phyloP scores from a whole-genome alignment of 441 rosid species.

The Manihot esculenta region DNA sequence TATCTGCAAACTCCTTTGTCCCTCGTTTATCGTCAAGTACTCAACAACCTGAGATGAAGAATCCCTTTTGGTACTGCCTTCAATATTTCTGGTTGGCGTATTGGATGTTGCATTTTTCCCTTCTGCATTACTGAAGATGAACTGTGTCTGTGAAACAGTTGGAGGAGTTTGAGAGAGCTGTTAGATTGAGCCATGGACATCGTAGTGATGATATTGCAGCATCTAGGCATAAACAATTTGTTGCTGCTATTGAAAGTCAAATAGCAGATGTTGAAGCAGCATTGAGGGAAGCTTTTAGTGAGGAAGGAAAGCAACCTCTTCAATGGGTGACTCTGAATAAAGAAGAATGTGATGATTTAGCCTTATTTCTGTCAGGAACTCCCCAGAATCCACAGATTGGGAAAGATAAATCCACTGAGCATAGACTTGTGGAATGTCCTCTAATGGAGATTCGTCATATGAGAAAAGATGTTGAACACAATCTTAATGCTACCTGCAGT shows the following conservation, averaged over 20 bases:
- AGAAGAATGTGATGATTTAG: constrained; percentile 83
- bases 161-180: constrained; percentile 89
- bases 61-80: background rate
- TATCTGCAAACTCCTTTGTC: background rate
- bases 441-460: constrained; percentile 24
- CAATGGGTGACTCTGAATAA: constrained; percentile 70
- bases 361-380: constrained; percentile 72
- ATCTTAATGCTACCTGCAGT: constrained; percentile 24
- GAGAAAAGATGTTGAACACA: constrained; percentile 29
- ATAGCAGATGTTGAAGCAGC: constrained; percentile 55
- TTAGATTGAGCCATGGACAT: constrained; percentile 53
- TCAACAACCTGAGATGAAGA: background rate
- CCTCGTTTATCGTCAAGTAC: background rate
- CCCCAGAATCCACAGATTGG: constrained; percentile 32
- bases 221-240: constrained; percentile 69
- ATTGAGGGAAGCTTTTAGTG: constrained; percentile 47
- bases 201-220: constrained; percentile 47
- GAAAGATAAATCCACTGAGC: constrained; percentile 33
- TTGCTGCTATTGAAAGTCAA: constrained; percentile 65
- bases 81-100: background rate
- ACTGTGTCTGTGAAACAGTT: constrained; percentile 41
- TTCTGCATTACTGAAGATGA: constrained; percentile 5
- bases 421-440: constrained; percentile 29
- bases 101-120: background rate
- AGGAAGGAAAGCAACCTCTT: constrained; percentile 65